Evolutionary conservation across 2,329 filamentous ascomycete genomes (phyloP), one percentile per base, ranked within the genome.

Genomic region (Pyrenochaeta sp.): DNA sequence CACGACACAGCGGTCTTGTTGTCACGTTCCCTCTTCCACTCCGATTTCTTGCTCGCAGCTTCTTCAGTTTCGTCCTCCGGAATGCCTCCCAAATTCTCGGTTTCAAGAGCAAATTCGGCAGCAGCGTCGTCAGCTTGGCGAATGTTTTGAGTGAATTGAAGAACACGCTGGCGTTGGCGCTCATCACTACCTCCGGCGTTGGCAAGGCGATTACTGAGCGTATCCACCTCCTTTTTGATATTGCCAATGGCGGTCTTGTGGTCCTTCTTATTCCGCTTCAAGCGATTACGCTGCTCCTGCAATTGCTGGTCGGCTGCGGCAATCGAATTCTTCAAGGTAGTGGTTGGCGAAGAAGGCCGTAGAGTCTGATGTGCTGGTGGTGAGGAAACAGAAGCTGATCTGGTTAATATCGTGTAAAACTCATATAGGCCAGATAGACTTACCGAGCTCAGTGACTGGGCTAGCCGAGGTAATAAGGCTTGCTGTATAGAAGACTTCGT

Each of bases 311-410:
- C 87, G 35, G 86, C 83, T 8, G 86, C 83, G 32, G 83, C 83
- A 57, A 92, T 90, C 2, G 88, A 90, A 20, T 87, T 88, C 67
- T 84, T 86, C 26, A 93, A 78, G 2, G 88, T 92, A 7, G 87
- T 89, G 7, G 84, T 85, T 3, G 89, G 89, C 9, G 88, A 92
- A 51, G 89, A 86, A 18, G 88, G 88, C 35, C 87, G 84, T 22
- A 88, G 79, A 13, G 82, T 81, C 44, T 84, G 81, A 61, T 85
- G 84, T 35, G 79, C 75, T 29, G 80, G 74, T 18, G 80, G 74
- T 26, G 76, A 67, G 40, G 61, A 57, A 35, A 67, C 46, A 31
- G 67, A 67, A 41, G 66, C 62, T 63, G n/a, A n/a, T n/a, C n/a
- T n/a, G n/a, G n/a, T n/a, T n/a, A n/a, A n/a, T n/a, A n/a, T n/a